Percentiles rank a stretch among this genome's conserved stretches.
Evolutionary conservation across 129 eudicot genomes (phyloP).

Genomic region (Escallonia rubra): DNA sequence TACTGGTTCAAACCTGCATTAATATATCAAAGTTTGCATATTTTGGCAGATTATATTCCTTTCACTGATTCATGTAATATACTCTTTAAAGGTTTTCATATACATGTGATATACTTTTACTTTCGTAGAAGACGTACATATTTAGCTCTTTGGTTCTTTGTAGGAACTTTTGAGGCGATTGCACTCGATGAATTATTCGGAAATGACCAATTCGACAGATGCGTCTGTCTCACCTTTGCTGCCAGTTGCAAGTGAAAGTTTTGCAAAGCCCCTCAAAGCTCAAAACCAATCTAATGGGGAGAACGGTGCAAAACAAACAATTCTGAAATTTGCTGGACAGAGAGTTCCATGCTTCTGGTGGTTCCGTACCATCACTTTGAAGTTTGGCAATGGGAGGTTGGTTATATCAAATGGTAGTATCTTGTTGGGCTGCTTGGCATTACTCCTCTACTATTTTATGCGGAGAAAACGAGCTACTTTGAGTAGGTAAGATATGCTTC

Average conservation of each 20-base stretch:
- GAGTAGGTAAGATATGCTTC: constrained; percentile 43
- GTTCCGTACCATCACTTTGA: constrained; percentile 53
- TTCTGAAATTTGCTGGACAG: constrained; percentile 44
- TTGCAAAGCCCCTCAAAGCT: constrained; percentile 12
- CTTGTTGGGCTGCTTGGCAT: constrained; percentile 42
- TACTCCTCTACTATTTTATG: constrained; percentile 42
- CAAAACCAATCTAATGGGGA: constrained; percentile 15
- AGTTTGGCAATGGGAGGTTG: constrained; percentile 37
- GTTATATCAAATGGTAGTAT: constrained; percentile 64
- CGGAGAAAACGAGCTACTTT: constrained; percentile 57
- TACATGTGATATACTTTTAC: too few species aligned
- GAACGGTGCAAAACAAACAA: constrained; percentile 42
- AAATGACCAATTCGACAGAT: constrained; percentile 40
- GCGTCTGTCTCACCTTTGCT: constrained; percentile 7
- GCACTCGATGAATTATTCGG: constrained; percentile 44
- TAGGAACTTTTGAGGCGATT: constrained; percentile 71
- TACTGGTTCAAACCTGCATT: too few species aligned
- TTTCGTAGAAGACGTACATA: too few species aligned
- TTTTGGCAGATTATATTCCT: too few species aligned
- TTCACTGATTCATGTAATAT: too few species aligned
- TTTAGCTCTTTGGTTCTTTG: not conserved
- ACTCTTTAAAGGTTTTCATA: too few species aligned
- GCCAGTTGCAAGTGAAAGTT: constrained; percentile 21
- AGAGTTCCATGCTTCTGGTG: constrained; percentile 51
- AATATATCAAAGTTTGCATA: too few species aligned